phyloP scores from a whole-genome alignment of 345 rosid species.

The Xanthoceras sorbifolium region DNA sequence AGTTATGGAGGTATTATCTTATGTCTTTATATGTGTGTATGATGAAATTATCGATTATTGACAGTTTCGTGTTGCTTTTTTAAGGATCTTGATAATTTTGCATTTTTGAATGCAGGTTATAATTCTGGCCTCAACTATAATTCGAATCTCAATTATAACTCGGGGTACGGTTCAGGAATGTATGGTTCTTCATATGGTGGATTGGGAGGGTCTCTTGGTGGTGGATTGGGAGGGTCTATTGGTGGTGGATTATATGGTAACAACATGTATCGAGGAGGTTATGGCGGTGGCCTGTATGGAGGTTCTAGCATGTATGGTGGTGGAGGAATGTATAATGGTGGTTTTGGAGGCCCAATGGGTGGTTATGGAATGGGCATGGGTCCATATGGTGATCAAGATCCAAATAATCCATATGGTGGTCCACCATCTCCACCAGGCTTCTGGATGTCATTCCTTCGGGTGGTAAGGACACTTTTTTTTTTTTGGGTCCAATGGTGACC shows the following conservation, averaged over 20 bases:
- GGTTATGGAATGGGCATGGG: conserved; percentile 89
- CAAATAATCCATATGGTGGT: conserved; percentile 76
- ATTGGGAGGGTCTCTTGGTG: conserved; percentile 52
- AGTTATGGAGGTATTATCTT: conserved; percentile 50
- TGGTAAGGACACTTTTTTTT: conserved; percentile 47
- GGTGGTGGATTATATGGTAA: conserved; percentile 66
- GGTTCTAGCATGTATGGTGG: conserved; percentile 65
- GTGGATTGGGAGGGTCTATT: conserved; percentile 42
- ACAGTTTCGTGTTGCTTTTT: background rate
- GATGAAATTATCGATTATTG: background rate
- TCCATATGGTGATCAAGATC: conserved; percentile 90
- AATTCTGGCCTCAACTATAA: conserved; percentile 63
- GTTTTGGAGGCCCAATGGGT: conserved; percentile 85
- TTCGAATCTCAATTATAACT: conserved; percentile 58
- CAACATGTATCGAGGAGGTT: conserved; percentile 81
- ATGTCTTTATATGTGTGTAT: background rate
- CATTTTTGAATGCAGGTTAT: conserved; percentile 53
- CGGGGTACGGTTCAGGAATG: conserved; percentile 76
- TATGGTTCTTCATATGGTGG: conserved; percentile 61
- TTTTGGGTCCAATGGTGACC: background rate
- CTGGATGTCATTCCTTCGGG: conserved; percentile 93
- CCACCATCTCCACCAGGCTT: conserved; percentile 97
- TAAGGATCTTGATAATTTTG: conserved; percentile 11
- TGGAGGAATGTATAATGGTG: conserved; percentile 45
- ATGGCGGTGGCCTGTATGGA: conserved; percentile 67